phyloP scores from a whole-genome alignment of 768 basidiomycete species.

The Naganishia onofrii region DNA sequence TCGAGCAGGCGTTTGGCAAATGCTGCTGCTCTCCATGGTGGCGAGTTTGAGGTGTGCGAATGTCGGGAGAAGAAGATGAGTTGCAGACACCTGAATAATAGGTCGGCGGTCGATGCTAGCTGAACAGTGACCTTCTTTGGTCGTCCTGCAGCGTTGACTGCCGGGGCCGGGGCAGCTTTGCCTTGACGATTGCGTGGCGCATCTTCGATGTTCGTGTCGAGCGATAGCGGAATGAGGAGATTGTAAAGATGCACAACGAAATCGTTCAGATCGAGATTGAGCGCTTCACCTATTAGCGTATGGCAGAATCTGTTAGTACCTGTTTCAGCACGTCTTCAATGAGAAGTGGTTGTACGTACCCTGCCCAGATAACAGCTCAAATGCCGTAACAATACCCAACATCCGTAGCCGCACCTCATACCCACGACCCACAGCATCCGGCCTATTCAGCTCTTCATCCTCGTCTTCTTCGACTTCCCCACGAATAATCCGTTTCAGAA shows the following conservation, averaged over 20 bases:
- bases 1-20: slow-evolving; percentile 89
- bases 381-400: slow-evolving; percentile 90
- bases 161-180: slow-evolving; percentile 27
- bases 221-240: slow-evolving; percentile 70
- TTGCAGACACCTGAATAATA: slow-evolving; percentile 81
- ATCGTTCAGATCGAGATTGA: slow-evolving; percentile 89
- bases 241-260: slow-evolving; percentile 81
- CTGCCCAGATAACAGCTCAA: slow-evolving; percentile 93
- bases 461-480: slow-evolving; percentile 55
- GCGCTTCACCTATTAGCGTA: slow-evolving; percentile 72
- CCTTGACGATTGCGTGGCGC: slow-evolving; percentile 49
- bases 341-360: too few species aligned
- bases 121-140: slow-evolving; percentile 38
- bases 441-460: slow-evolving; percentile 41
- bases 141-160: slow-evolving; percentile 25
- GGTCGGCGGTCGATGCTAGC: slow-evolving; percentile 53
- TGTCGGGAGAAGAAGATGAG: slow-evolving; percentile 75
- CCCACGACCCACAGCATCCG: slow-evolving; percentile 48
- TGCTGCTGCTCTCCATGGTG: slow-evolving; percentile 76
- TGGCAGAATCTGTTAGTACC: too few species aligned
- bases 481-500: slow-evolving; percentile 72
- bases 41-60: slow-evolving; percentile 57
- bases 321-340: too few species aligned
- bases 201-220: slow-evolving; percentile 66
- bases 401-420: slow-evolving; percentile 58